These are phyloP conservation scores for Fraxinus angustifolia DNA, from an alignment of 305 asterid genomes.

Conservation along the genomic window DNA sequence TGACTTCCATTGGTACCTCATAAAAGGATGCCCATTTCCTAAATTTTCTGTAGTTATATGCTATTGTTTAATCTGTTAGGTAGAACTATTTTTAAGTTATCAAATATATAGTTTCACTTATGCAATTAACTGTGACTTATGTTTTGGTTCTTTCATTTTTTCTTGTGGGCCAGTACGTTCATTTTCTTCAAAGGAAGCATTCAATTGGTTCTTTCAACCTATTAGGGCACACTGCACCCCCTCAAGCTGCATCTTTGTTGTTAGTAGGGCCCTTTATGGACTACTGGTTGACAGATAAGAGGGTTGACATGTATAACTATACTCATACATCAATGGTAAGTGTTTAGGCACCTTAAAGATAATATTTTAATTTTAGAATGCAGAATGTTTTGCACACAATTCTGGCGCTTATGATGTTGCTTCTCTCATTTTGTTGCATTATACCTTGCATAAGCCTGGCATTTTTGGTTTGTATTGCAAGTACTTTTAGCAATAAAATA, in stretches of 20 bases:
- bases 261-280: constrained; percentile 60
- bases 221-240: constrained; percentile 84
- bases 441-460: background rate
- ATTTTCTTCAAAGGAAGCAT: constrained; percentile 72
- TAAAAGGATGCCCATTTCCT: constrained; percentile 2
- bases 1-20: background rate
- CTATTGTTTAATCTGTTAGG: background rate
- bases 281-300: constrained; percentile 63
- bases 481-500: background rate
- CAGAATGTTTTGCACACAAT: background rate
- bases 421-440: background rate
- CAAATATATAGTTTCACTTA: constrained; percentile 1
- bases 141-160: constrained; percentile 19
- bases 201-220: constrained; percentile 72
- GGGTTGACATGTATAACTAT: constrained; percentile 54
- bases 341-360: background rate
- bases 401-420: background rate
- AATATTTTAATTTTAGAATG: background rate
- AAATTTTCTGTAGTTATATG: background rate
- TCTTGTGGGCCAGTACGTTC: constrained; percentile 59
- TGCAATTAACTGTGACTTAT: background rate
- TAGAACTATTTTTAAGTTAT: background rate
- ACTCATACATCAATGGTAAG: constrained; percentile 50
- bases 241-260: constrained; percentile 70
- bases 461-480: background rate